These are phyloP conservation scores for Teunomyces cretensis DNA, from an alignment of 805 yeast species.

Conservation along the genomic window DNA sequence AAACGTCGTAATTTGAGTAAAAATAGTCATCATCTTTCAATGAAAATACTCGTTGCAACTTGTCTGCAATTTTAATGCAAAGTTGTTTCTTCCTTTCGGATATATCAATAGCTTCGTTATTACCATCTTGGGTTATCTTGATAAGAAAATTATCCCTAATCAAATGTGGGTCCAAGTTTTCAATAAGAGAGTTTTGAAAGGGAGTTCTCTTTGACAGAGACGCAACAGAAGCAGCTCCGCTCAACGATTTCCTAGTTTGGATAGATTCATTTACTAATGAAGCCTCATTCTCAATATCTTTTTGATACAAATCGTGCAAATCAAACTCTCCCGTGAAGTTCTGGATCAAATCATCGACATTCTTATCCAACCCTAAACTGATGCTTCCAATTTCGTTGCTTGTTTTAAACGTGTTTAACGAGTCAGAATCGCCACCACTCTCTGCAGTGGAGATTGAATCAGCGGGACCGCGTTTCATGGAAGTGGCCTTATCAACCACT, in stretches of 20 bases:
- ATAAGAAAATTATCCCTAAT: slow-evolving; percentile 13
- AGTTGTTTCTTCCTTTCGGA: slow-evolving; percentile 13
- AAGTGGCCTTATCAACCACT: not conserved
- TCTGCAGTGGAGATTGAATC: not conserved
- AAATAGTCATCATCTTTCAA: slow-evolving; percentile 57
- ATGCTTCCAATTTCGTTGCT: not conserved
- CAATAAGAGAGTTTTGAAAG: slow-evolving; percentile 30
- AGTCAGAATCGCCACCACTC: not conserved
- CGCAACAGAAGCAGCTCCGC: not conserved
- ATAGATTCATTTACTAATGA: not conserved
- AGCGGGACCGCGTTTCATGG: not conserved
- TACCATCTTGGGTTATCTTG: slow-evolving; percentile 8
- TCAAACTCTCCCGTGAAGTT: not conserved
- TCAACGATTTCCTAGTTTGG: slow-evolving; percentile 1
- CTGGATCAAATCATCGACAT: not conserved
- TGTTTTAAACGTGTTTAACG: not conserved
- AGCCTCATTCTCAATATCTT: not conserved
- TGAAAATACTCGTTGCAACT: slow-evolving; percentile 37
- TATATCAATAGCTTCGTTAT: slow-evolving; percentile 9
- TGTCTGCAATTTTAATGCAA: slow-evolving; percentile 31
- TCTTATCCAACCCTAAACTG: not conserved
- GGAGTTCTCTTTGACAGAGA: slow-evolving; percentile 8
- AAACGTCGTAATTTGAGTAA: slow-evolving; percentile 64
- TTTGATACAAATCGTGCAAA: not conserved
- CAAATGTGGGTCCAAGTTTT: slow-evolving; percentile 24